phyloP scores from a whole-genome alignment of 495 filamentous ascomycete species.

The Hypomontagnella submonticulosa region DNA sequence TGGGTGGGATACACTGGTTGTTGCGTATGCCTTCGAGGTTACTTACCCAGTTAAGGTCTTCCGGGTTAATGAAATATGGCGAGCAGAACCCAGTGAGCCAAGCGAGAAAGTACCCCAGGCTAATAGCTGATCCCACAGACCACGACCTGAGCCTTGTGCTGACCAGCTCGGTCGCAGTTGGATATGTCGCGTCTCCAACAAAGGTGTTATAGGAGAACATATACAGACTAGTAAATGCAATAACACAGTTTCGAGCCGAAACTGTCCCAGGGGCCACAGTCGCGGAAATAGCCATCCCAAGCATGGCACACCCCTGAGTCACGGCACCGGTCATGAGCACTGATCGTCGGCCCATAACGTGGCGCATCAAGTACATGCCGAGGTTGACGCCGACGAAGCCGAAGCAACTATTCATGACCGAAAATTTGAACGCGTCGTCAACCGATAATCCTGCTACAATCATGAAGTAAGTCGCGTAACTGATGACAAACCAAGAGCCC shows the following conservation, averaged over 20 bases:
- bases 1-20: neutral
- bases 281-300: conserved; percentile 51
- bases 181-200: conserved; percentile 56
- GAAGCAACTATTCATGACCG: conserved; percentile 52
- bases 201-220: conserved; percentile 54
- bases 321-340: conserved; percentile 51
- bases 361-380: conserved; percentile 54
- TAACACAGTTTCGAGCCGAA: conserved; percentile 44
- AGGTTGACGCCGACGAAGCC: conserved; percentile 54
- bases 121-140: conserved; percentile 62
- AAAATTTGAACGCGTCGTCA: conserved; percentile 54
- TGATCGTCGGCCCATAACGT: conserved; percentile 50
- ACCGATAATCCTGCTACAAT: conserved; percentile 51
- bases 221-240: conserved; percentile 43
- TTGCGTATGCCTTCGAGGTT: neutral
- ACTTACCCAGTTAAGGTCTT: conserved; percentile 58
- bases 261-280: conserved; percentile 45
- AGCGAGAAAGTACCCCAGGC: conserved; percentile 57
- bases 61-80: conserved; percentile 63
- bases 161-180: conserved; percentile 57
- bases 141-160: conserved; percentile 62
- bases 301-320: conserved; percentile 50
- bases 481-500: conserved; percentile 56
- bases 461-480: conserved; percentile 56
- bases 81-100: conserved; percentile 59